Evolutionary conservation across 1,139 yeast species (phyloP).

Genomic region (Pichia sp.): DNA sequence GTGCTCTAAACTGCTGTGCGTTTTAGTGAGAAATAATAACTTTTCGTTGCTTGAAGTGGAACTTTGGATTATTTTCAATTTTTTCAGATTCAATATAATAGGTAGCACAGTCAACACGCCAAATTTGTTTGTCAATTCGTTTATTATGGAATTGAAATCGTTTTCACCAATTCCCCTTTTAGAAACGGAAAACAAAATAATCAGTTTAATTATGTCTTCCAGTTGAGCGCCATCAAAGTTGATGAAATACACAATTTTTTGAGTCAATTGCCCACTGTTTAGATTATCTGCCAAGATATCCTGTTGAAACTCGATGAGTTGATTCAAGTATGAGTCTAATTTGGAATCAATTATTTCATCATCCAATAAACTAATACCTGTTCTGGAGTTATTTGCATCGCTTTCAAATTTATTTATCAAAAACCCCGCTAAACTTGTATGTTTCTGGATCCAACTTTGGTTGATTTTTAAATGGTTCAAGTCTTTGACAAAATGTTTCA

Average conservation of each 20-base stretch:
- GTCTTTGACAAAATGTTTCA: conserved; percentile 63
- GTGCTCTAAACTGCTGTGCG: conserved; percentile 2
- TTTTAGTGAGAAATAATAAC: conserved; percentile 15
- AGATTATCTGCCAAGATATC: conserved; percentile 50
- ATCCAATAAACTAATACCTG: conserved; percentile 20
- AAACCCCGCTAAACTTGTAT: conserved; percentile 68
- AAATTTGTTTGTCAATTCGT: conserved; percentile 45
- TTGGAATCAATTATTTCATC: conserved; percentile 6
- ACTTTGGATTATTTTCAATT: conserved; percentile 17
- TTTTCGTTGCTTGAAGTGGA: conserved; percentile 10
- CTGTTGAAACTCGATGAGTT: conserved; percentile 63
- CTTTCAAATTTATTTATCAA: conserved; percentile 44
- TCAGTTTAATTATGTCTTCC: conserved; percentile 36
- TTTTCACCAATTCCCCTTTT: conserved; percentile 58
- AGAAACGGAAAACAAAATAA: conserved; percentile 47
- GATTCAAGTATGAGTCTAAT: conserved; percentile 34
- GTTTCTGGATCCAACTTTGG: conserved; percentile 65
- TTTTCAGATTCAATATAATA: conserved; percentile 29
- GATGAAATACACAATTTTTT: conserved; percentile 1
- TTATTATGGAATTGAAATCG: conserved; percentile 43
- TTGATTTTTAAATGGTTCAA: conserved; percentile 59
- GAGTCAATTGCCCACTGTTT: conserved; percentile 24
- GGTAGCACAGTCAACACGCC: conserved; percentile 42
- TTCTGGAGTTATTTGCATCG: background rate
- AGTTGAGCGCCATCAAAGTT: conserved; percentile 44